Evolutionary conservation across 2,329 filamentous ascomycete species (phyloP), one percentile per base, ranked within the genome.

Genomic region (Fusarium graminum): DNA sequence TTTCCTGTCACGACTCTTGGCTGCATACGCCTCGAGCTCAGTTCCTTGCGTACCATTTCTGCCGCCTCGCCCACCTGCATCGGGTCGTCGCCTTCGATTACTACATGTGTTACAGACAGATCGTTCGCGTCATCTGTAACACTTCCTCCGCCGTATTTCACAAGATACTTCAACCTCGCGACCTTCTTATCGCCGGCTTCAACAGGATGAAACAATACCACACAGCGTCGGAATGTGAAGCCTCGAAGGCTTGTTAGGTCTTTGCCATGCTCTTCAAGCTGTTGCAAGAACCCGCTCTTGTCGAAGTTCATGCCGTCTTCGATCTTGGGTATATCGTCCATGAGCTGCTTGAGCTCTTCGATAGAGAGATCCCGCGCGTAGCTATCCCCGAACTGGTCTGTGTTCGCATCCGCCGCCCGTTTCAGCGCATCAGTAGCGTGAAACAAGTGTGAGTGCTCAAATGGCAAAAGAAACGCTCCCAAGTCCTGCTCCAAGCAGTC

Each of bases 341-440:
- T 65, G 0, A 89, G 74, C 4, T 75, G 74, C 38, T 76, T 81
- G 45, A 97, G 82, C 71, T 94, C 91, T 3, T 87, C 83, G 0
- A 85, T 70, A 1, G 81, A 83, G 10, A 90, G 80, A 70, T 97
- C 88, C 6, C 94, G 83, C 1, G 88, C 85, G 77, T 92, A 98
- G 73, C 93, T 94, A 75, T 99, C 95, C 1, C 91, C 91, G 70
- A 88, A 95, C 52, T 83, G 80, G 75, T 99, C 95, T 3, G 90
- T 83, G 65, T 90, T 92, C 4, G 80, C 79, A 36, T 85, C 82
- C 11, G 90, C 86, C 9, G 82, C 80, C 8, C 80, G 80, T 39
- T 80, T 77, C 53, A 88, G 82, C 3, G 81, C 83, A 6, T 88
- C 85, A 0, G 84, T 86, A 0, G 87, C 87, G 71, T 90, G 88